A percentile compares a stretch with the other conserved stretches of the same genome.
Evolutionary conservation across 2,329 filamentous ascomycete genomes (phyloP).

Genomic region (Cladosporium sp.): DNA sequence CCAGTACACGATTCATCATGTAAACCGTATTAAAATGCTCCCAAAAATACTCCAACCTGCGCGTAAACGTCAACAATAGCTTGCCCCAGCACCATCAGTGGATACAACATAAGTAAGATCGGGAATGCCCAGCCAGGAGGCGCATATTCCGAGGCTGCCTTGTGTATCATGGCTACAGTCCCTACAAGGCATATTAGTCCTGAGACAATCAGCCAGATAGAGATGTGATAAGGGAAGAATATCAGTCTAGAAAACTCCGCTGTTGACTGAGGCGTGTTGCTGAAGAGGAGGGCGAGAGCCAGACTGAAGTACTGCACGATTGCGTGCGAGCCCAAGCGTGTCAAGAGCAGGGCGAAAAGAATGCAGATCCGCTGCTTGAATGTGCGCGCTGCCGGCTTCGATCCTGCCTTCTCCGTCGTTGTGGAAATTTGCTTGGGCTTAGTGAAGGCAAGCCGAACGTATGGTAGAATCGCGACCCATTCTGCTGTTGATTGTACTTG

Average conservation of each 20-base stretch:
- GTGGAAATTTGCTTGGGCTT: slow-evolving; percentile 1
- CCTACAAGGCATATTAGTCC: slow-evolving; percentile 17
- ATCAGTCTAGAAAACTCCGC: slow-evolving; percentile 17
- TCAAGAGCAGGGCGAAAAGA: slow-evolving; percentile 15
- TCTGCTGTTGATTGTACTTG: slow-evolving; percentile 7
- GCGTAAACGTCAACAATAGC: slow-evolving; percentile 18
- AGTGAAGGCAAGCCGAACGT: slow-evolving; percentile 16
- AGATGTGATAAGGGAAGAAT: slow-evolving; percentile 19
- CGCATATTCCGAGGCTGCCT: slow-evolving; percentile 19
- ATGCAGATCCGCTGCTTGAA: slow-evolving; percentile 17
- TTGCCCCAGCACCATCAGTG: slow-evolving; percentile 13
- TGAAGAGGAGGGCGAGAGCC: slow-evolving; percentile 18
- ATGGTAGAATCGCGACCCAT: slow-evolving; percentile 13
- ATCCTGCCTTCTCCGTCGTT: not conserved
- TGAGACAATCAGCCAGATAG: slow-evolving; percentile 17
- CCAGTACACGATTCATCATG: too few relatives aligned
- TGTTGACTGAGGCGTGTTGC: slow-evolving; percentile 15
- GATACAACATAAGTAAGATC: slow-evolving; percentile 15
- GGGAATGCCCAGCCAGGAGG: slow-evolving; percentile 16
- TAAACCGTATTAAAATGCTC: not conserved
- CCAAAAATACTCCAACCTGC: slow-evolving; percentile 14
- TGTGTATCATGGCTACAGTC: slow-evolving; percentile 17
- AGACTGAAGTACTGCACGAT: slow-evolving; percentile 20
- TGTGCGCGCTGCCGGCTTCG: not conserved
- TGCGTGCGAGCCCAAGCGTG: slow-evolving; percentile 16